Percentiles rank a stretch among this genome's conserved stretches.
phyloP scores from a whole-genome alignment of 169 alveolate genomes.

The Plasmodium cynomolgi region DNA sequence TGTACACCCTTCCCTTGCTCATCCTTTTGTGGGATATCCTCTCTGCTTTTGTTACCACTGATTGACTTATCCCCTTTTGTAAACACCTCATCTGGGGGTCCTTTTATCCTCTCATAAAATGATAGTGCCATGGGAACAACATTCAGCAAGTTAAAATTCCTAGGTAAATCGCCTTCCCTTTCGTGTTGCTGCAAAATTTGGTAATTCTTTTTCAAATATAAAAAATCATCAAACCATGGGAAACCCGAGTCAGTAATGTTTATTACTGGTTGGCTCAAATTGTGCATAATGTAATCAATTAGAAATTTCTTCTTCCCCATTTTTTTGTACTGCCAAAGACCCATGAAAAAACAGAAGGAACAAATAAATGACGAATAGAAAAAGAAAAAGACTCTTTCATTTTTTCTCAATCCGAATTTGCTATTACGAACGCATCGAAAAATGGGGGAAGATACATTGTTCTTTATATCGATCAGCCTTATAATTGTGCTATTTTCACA shows the following conservation, averaged over 20 bases:
- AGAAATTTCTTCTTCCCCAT: conserved; percentile 83
- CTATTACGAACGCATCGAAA: conserved; percentile 82
- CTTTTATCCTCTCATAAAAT: conserved; percentile 11
- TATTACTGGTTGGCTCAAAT: conserved; percentile 74
- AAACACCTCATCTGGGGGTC: not conserved
- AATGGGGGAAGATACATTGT: conserved; percentile 87
- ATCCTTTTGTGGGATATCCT: not conserved
- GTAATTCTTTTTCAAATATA: conserved; percentile 19
- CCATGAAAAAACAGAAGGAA: conserved; percentile 79
- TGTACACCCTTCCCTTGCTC: not conserved
- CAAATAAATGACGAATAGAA: conserved; percentile 77
- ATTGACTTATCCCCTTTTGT: not conserved
- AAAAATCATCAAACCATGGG: conserved; percentile 67
- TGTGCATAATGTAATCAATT: conserved; percentile 76
- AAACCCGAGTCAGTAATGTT: conserved; percentile 27
- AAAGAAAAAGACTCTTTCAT: conserved; percentile 81
- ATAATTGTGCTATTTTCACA: conserved; percentile 87
- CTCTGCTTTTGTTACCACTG: not conserved
- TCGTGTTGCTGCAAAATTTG: conserved; percentile 16
- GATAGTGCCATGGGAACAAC: not conserved
- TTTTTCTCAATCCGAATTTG: conserved; percentile 89
- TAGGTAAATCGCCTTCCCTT: not conserved
- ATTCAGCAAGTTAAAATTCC: not conserved
- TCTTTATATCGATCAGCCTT: conserved; percentile 80
- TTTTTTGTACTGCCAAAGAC: conserved; percentile 88